phyloP scores from a whole-genome alignment of 768 basidiomycete species.

The Amanita muscaria region DNA sequence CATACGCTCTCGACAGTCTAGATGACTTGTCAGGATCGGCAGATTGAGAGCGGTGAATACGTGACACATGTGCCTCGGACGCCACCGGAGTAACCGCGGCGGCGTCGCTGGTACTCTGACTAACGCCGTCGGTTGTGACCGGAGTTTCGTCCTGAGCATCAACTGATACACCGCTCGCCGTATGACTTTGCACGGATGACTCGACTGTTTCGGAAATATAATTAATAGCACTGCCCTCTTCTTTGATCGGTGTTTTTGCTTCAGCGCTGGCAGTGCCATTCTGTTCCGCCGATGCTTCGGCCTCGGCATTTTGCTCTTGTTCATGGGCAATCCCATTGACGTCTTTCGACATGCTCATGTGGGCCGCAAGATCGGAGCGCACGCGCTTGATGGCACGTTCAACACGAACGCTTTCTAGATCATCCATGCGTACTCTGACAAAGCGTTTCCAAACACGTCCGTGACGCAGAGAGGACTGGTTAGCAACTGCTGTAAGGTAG shows the following conservation, averaged over 20 bases:
- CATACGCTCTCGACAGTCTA: slow-evolving; percentile 51
- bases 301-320: background rate
- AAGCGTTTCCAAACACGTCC: slow-evolving; percentile 78
- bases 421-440: slow-evolving; percentile 77
- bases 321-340: slow-evolving; percentile 4
- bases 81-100: slow-evolving; percentile 30
- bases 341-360: slow-evolving; percentile 29
- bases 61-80: slow-evolving; percentile 25
- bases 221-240: background rate
- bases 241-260: background rate
- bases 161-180: slow-evolving; percentile 6
- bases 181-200: background rate
- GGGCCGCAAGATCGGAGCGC: slow-evolving; percentile 74
- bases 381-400: slow-evolving; percentile 86
- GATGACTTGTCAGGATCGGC: slow-evolving; percentile 63
- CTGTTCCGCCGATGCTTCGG: background rate
- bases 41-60: slow-evolving; percentile 73
- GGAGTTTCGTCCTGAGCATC: slow-evolving; percentile 26
- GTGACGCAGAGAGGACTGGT: slow-evolving; percentile 51
- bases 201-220: background rate
- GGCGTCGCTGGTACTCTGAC: slow-evolving; percentile 13
- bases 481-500: slow-evolving; percentile 74
- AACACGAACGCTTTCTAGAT: slow-evolving; percentile 78
- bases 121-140: slow-evolving; percentile 11
- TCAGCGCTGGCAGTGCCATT: background rate